Evolutionary conservation across 805 yeast genomes (phyloP), one percentile per base, ranked within the genome.

Genomic region (Sporopachydermia lactativora): DNA sequence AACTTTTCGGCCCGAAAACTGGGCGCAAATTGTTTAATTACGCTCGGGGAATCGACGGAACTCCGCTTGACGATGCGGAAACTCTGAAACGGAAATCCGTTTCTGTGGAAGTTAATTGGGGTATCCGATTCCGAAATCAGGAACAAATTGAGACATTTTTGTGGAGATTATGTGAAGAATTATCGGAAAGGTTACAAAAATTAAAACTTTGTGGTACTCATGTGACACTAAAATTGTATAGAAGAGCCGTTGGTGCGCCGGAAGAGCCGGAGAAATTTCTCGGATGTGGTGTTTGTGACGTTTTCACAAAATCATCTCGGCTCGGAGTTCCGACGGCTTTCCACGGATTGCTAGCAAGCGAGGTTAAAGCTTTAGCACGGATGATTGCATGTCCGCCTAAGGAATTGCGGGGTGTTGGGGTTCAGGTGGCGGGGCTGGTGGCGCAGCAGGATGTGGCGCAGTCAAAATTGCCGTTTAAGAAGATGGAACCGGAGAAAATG

Each of bases 81-180:
- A 64, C 65, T 19, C 73, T 5, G 59, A 64, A 13, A 8, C 65
- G 94, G 18, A 85, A 84, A 49, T 73, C 92, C 1, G 70, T 89
- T 0, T 84, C 95, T 0, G 81, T 86, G 3, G 97, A 89, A 52
- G 79, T 89, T 18, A 83, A 85, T 46, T 89, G 85, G 79, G 97
- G 96, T 0, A 81, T 89, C 1, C 54, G 97, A 38, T 81, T 88
- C 47, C 70, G 74, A 19, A 62, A 61, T 1, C 62, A 70, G 19
- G 54, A 58, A 0, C 84, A 89, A 52, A 72, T 80, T 17, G 88
- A 80, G 45, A 47, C 42, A 3, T 92, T 89, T 51, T 52, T 84
- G 5, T 59, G 64, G 28, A 59, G 70, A 15, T 58, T 86, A 38
- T 64, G 80, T 1, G 57, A 59, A 19, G 95, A 85, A 50, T 52